Evolutionary conservation across 345 rosid genomes (phyloP).

Genomic region (Triadica sebifera): DNA sequence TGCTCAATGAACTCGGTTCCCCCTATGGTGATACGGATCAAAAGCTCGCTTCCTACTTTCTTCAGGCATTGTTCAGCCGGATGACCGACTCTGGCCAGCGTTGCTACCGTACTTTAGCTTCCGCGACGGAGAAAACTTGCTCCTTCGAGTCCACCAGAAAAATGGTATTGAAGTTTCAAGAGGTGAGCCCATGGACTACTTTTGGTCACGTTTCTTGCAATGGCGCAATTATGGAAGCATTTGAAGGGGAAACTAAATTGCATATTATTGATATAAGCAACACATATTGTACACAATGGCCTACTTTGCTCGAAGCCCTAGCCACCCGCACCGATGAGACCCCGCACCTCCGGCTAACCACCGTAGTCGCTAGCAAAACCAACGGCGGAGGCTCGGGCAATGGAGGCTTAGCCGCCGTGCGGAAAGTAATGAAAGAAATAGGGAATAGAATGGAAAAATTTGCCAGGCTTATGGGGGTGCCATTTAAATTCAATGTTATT

Average conservation of each 20-base stretch:
- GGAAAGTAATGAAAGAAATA: constrained; percentile 86
- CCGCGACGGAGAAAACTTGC: constrained; percentile 68
- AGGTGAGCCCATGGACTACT: constrained; percentile 95
- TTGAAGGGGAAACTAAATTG: constrained; percentile 71
- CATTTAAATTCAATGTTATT: constrained; percentile 80
- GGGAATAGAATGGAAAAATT: constrained; percentile 87
- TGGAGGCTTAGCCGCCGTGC: constrained; percentile 42
- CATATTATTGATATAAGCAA: constrained; percentile 90
- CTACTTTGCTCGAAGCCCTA: constrained; percentile 91
- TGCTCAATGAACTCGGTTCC: constrained; percentile 79
- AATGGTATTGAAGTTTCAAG: constrained; percentile 81
- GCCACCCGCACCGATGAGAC: constrained; percentile 93
- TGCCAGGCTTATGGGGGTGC: constrained; percentile 97
- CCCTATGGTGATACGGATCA: constrained; percentile 92
- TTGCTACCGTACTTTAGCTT: constrained; percentile 52
- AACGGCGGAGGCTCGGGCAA: constrained; percentile 18
- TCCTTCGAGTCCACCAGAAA: constrained; percentile 81
- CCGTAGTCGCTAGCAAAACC: constrained; percentile 45
- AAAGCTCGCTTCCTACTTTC: constrained; percentile 77
- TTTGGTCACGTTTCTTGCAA: constrained; percentile 95
- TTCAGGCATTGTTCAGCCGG: constrained; percentile 85
- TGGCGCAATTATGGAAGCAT: constrained; percentile 90
- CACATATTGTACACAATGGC: constrained; percentile 97
- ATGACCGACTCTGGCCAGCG: constrained; percentile 77
- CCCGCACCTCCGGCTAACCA: constrained; percentile 74